Base-by-base conservation (phyloP, 805 yeast species). In the Candida yuanshanica region DNA sequence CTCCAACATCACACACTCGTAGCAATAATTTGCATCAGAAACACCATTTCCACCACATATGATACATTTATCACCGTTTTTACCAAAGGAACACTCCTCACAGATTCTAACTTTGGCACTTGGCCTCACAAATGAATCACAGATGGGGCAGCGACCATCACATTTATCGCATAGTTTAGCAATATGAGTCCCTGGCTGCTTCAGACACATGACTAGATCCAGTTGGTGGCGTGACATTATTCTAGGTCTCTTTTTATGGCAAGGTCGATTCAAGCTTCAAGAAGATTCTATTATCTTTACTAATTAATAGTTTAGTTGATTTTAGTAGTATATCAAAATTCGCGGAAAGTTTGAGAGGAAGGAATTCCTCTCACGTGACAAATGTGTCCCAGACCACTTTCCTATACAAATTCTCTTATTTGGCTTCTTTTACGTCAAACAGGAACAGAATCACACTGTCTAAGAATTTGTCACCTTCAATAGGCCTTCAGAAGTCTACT, bases 101-200 rank as follows among this genome's bases (percentile, higher is more conserved):
- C 98, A 90, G 17, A 88, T 72, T 43, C 83, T 69, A 2, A 79
- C 96, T 43, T 68, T 61, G 14, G 74, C 69, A 7, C 75, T 72
- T 1, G 93, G 88, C 46, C 81, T 77, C 7, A 87, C 95, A 50
- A 72, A 75, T 2, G 95, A 83, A 56, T 89, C 97, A 60, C 98
- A 90, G 3, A 79, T 69, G 3, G 96, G 96, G 55, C 98, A 90
- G 49, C 79, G 73, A 2, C 96, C 97, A 57, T 90, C 96, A 59
- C 98, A 90, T 58, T 75, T 84, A 24, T 77, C 79, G 54, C 98
- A 90, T 4, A 90, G 67, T 38, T 70, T 65, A 1, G 95, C 98
- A 4, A 75, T 59, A 14, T 66, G 63, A 0, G 79, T 73, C 1
- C 97, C 97, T 1, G 96, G 88, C 52, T 79, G 93, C 57, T 83